Evolutionary conservation across 805 yeast species (phyloP), one percentile per base, ranked within the genome.

Genomic region (Wickerhamomyces canadensis): DNA sequence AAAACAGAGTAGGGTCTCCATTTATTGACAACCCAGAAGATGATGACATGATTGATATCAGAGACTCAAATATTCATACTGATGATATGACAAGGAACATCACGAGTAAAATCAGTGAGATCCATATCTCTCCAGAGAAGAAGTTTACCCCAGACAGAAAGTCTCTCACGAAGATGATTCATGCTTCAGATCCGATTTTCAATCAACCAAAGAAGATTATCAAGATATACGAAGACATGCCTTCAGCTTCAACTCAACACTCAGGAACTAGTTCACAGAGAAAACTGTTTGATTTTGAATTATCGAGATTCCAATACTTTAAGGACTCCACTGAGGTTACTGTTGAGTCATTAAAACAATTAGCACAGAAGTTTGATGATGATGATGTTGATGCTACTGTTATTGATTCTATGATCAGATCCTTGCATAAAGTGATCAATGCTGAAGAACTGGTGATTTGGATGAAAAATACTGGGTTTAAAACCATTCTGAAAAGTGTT

Each of bases 71-170:
- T 13, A 43, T 43, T n/a, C 22, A 19, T 8, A 31, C 35, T 28
- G 58, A 51, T 36, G 55, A 54, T 6, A 39, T 29, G 0, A 51
- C 57, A 1, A 38, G 34, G 17, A 41, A 47, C 12, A 38, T 54
- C 15, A 51, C 58, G 4, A 31, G 38, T 12, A 37, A 44, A 22
- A 45, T 54, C 19, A 38, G 37, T 16, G 46, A 43, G 4, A 48
- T 54, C 10, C 44, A 51, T 27, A 54, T 54, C 9, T 51, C 58
- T 1, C 57, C 58, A 11, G 44, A 48, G 32, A 53, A 51, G 37
- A 24, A 27, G 14, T 19, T 14, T 14, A 17, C 45, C 0, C 33
- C 41, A n/a, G 45, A 44, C 16, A 38, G 45, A 31, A 23, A 41
- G 9, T 49, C 56, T 6, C 34, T 51, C 23, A 35, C 36, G 14